These are phyloP conservation scores for Pinus tabuliformis DNA, from an alignment of 75 land plant species.

Conservation along the genomic window DNA sequence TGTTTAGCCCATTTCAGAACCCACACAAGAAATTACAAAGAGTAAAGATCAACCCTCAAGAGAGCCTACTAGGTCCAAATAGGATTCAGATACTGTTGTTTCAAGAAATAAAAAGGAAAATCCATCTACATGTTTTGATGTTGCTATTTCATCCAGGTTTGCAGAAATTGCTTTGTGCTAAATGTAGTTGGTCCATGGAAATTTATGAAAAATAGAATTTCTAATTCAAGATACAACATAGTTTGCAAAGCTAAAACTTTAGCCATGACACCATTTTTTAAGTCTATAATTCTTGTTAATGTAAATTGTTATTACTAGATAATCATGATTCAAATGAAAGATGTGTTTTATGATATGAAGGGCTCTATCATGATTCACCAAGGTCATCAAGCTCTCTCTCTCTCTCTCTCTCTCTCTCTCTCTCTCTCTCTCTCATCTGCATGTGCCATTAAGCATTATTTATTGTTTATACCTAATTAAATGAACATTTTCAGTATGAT, in stretches of 20 bases:
- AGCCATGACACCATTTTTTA: not conserved
- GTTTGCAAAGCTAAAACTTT: constrained; percentile 4
- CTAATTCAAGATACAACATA: not conserved
- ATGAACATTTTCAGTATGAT: no score
- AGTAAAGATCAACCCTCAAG: not conserved
- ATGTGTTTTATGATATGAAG: not conserved
- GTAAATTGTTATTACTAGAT: not conserved
- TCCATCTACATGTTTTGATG: not conserved
- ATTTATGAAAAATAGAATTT: not conserved
- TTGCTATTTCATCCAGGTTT: not conserved
- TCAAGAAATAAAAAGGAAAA: not conserved
- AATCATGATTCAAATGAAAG: not conserved
- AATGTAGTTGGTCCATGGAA: not conserved
- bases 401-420: no score
- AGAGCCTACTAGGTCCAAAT: not conserved
- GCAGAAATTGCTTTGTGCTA: not conserved
- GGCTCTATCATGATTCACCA: not conserved
- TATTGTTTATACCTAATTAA: no score
- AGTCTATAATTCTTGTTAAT: not conserved
- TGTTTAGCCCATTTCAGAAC: not conserved
- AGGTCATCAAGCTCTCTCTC: no score
- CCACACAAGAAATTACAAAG: not conserved
- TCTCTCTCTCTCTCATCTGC: no score
- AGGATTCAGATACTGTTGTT: not conserved
- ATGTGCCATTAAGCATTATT: no score